Percentiles rank a stretch among this genome's conserved stretches.
These are phyloP conservation scores for Sisymbrium altissimum DNA, from an alignment of 345 rosid genomes.

Conservation along the genomic window DNA sequence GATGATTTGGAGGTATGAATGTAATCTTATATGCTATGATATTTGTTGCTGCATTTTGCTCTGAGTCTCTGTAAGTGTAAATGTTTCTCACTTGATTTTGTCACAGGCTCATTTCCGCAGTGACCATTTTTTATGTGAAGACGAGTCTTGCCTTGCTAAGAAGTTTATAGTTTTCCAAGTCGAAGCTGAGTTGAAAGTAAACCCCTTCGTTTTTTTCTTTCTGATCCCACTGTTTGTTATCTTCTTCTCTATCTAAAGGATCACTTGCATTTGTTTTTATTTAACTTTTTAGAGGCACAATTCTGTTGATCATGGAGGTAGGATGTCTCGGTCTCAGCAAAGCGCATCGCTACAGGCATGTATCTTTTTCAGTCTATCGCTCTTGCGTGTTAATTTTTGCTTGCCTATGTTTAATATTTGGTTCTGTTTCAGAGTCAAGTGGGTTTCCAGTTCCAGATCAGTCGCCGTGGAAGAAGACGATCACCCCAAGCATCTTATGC, in stretches of 20 bases:
- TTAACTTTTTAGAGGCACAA: constrained; percentile 61
- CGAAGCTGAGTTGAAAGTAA: constrained; percentile 85
- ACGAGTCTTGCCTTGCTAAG: constrained; percentile 84
- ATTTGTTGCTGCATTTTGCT: background rate
- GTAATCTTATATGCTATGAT: background rate
- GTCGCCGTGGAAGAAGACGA: constrained; percentile 58
- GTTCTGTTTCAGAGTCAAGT: constrained; percentile 56
- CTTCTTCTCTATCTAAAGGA: background rate
- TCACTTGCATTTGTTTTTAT: constrained; percentile 13
- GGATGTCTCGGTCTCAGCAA: constrained; percentile 78
- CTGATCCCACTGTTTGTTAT: background rate
- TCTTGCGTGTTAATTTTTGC: background rate
- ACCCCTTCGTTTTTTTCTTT: background rate
- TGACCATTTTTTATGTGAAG: constrained; percentile 87
- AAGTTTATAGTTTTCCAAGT: constrained; percentile 78
- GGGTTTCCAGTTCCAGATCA: constrained; percentile 65
- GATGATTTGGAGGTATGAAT: constrained; percentile 70
- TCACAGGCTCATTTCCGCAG: constrained; percentile 76
- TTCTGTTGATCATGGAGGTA: constrained; percentile 81
- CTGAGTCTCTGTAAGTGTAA: background rate
- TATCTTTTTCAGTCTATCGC: background rate
- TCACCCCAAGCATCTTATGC: constrained; percentile 29
- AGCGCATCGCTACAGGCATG: constrained; percentile 74
- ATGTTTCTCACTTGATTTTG: constrained; percentile 12
- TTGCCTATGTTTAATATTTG: background rate